These are phyloP conservation scores for Colletotrichum sp. DNA, from an alignment of 2,329 filamentous ascomycete genomes.

Conservation along the genomic window DNA sequence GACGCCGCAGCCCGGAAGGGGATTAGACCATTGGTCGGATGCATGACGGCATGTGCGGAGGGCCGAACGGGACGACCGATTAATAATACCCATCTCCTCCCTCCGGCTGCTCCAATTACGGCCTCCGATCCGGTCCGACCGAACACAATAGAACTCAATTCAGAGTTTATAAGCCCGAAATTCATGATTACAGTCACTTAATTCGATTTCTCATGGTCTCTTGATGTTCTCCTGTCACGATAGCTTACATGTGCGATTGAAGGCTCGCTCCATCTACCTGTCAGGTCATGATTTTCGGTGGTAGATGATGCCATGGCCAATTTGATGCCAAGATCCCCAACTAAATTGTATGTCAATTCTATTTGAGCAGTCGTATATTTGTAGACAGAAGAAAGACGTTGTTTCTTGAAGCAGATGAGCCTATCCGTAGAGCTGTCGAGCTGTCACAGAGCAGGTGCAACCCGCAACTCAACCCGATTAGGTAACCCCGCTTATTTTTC, in stretches of 20 bases:
- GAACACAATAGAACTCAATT: background rate
- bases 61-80: slow-evolving; percentile 9
- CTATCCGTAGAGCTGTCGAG: background rate
- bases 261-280: background rate
- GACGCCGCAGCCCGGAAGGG: background rate
- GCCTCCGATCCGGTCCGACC: background rate
- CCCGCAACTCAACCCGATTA: background rate
- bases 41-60: slow-evolving; percentile 17
- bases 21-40: slow-evolving; percentile 16
- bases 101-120: slow-evolving; percentile 1
- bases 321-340: background rate
- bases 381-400: background rate
- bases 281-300: background rate
- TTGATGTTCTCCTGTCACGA: background rate
- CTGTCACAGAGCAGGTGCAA: background rate
- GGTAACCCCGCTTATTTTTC: background rate
- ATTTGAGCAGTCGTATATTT: background rate
- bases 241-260: background rate
- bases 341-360: background rate
- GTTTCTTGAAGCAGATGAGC: background rate
- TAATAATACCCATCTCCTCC: slow-evolving; percentile 2
- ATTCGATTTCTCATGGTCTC: background rate
- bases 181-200: background rate
- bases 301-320: background rate
- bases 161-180: background rate